Evolutionary conservation across 495 filamentous ascomycete species (phyloP).

Genomic region (Astrothelium macrocarpum): DNA sequence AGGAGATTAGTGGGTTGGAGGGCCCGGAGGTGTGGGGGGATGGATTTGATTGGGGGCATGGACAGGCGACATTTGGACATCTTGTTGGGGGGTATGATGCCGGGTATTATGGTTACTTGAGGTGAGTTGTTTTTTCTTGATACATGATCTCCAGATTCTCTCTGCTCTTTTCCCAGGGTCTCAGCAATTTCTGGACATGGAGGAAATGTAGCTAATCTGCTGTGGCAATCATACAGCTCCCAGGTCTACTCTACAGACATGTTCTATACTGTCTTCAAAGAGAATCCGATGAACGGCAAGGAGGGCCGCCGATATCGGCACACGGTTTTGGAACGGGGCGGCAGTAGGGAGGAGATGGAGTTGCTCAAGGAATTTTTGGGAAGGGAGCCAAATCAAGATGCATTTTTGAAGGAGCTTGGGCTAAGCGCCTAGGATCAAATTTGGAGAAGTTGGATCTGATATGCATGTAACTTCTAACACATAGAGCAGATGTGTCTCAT

Average conservation of each 20-base stretch:
- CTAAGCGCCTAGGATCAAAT: slow-evolving; percentile 22
- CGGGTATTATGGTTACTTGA: slow-evolving; percentile 65
- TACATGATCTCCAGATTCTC: slow-evolving; percentile 16
- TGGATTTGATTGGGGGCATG: slow-evolving; percentile 54
- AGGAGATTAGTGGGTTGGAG: slow-evolving; percentile 54
- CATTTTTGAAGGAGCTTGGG: slow-evolving; percentile 66
- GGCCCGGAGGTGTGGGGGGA: slow-evolving; percentile 49
- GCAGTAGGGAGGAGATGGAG: slow-evolving; percentile 66
- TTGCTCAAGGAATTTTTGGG: slow-evolving; percentile 63
- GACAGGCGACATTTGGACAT: slow-evolving; percentile 61
- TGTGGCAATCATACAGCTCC: slow-evolving; percentile 18
- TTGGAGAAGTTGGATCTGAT: neutral
- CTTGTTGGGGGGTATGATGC: slow-evolving; percentile 65
- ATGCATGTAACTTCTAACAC: neutral
- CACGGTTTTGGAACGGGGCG: slow-evolving; percentile 63
- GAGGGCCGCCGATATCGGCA: slow-evolving; percentile 63
- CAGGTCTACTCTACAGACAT: slow-evolving; percentile 69
- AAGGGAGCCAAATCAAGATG: slow-evolving; percentile 58
- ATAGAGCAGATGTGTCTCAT: too few species aligned
- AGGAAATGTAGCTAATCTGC: neutral
- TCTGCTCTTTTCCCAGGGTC: neutral
- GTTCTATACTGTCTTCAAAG: slow-evolving; percentile 69
- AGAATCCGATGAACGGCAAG: slow-evolving; percentile 57
- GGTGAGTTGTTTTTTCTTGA: slow-evolving; percentile 27
- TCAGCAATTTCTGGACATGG: neutral